Evolutionary conservation across 441 rosid species (phyloP), one percentile per base, ranked within the genome.

Genomic region (Gossypium trilobum): DNA sequence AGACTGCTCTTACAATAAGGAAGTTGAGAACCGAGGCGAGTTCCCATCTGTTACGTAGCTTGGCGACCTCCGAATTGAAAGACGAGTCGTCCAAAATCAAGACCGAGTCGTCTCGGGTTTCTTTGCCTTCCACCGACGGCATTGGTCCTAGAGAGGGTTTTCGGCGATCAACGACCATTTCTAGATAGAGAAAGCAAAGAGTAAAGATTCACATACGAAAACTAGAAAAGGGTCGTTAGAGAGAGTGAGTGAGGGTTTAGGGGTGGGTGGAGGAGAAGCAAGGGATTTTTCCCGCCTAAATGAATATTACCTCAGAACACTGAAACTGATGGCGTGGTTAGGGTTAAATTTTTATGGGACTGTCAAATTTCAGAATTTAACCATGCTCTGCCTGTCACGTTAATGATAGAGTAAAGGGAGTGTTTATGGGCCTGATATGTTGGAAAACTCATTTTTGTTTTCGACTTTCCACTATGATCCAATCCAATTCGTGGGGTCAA

Each of bases 11-110:
- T 76, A 91, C 98, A 46, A 74, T 85, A 3, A 93, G 70, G 76
- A 93, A 93, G 79, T 89, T 91, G 65, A 93, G 89, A 79, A 88
- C 92, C 7, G 93, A 91, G 23, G 98, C 97, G 29, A 93, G 91
- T 74, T 93, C 97, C 98, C 98, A 93, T 55, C 88, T 84, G 56
- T 83, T 82, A 46, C 98, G 97, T 71, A 93, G 79, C 78, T 70
- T 65, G 22, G 77, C 77, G 42, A 88, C 86, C 64, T 83, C 85
- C 27, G 82, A 69, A 6, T 85, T 75, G 8, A 62, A 13, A 4
- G 79, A 72, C 0, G 81, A 54, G 44, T 78, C 83, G 72, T 81
- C 86, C 61, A 54, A 27, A 3, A 56, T 56, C 68, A 73, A 51
- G 6, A 71, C 74, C 0, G 67, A 56, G 78, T 75, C 79, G 0